Conservation (phyloP, 805 yeast genomes). For the Cyberlindnera maclurae region DNA sequence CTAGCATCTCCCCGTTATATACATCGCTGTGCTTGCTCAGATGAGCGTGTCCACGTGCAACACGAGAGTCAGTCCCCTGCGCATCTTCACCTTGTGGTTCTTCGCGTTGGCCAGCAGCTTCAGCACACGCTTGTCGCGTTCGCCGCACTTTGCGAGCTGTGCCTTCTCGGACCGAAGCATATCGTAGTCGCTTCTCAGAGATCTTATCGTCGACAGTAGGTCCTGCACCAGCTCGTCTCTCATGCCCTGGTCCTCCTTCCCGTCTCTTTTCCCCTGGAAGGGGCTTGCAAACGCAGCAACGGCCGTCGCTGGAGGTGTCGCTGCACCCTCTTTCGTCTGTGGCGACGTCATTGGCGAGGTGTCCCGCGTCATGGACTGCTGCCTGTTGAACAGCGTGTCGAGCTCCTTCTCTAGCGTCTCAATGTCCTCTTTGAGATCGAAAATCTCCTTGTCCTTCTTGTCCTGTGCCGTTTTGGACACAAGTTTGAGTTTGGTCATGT, state of each 20-base stretch:
- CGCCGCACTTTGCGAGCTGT: conserved; percentile 2
- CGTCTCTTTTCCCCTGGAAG: not conserved
- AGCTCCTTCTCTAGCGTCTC: conserved; percentile 5
- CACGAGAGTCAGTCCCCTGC: conserved; percentile 16
- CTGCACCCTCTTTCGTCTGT: not conserved
- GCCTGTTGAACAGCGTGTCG: conserved; percentile 1
- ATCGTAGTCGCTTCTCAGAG: conserved; percentile 12
- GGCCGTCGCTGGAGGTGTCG: conserved; percentile 1
- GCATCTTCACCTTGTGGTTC: conserved; percentile 12
- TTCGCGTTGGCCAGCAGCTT: conserved; percentile 12
- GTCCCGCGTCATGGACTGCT: conserved; percentile 1
- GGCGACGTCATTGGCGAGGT: conserved; percentile 10
- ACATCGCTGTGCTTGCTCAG: no score
- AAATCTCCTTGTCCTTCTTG: conserved; percentile 10
- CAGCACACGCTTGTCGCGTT: conserved; percentile 16
- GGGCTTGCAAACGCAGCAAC: not conserved
- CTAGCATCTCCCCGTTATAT: no score
- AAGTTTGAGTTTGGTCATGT: conserved; percentile 8
- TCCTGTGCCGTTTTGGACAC: conserved; percentile 11
- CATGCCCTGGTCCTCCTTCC: not conserved
- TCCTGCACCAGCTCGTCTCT: conserved; percentile 16
- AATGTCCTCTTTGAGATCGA: conserved; percentile 7
- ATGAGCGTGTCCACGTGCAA: conserved; percentile 18
- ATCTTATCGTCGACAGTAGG: conserved; percentile 17
- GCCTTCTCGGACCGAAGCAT: conserved; percentile 9